Evolutionary conservation across 305 asterid species (phyloP), one percentile per base, ranked within the genome.

Genomic region (Fraxinus baroniana): DNA sequence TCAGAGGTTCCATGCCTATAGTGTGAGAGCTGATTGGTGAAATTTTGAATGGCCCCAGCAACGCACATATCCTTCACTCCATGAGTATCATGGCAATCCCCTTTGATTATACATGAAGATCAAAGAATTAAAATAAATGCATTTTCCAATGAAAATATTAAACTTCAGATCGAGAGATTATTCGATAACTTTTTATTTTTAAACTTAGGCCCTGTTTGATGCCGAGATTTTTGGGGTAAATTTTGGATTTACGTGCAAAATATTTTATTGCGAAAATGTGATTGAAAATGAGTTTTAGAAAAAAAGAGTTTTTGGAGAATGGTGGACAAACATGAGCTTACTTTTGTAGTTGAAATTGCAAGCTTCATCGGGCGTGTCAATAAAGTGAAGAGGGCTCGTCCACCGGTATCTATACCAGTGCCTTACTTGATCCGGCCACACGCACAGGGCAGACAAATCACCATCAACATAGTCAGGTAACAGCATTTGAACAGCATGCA

Each of bases 301-400:
- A 39, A 7, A 37, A 7, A 37, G 2, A 37, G 0, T 6, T 37
- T 37, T 7, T 37, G 46, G 3, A 39, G 13, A 39, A 39, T 8
- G 12, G 13, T 8, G 2, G 12, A 39, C 46, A 1, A 39, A 39
- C 12, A 7, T 0, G 46, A 17, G 84, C 94, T 80, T 80, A 95
- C 99, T 94, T 77, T 90, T 78, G 86, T 93, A 94, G 15, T 91
- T 78, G 32, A 92, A 95, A 84, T 74, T 90, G 88, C 99, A 95
- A 82, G 97, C 94, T 68, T 85, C 72, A 83, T 94, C 97, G 0
- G 99, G 99, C 3, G 99, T 95, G 87, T 95, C 97, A 78, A 95
- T 95, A 90, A 94, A 95, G 87, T 95, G 99, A 79, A 95, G 98
- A 41, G 99, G 86, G 85, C 98, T 92, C 12, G 98, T 87, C 99